Evolutionary conservation across 768 basidiomycete genomes (phyloP), one percentile per base, ranked within the genome.

Genomic region (Boletus sensibilis): DNA sequence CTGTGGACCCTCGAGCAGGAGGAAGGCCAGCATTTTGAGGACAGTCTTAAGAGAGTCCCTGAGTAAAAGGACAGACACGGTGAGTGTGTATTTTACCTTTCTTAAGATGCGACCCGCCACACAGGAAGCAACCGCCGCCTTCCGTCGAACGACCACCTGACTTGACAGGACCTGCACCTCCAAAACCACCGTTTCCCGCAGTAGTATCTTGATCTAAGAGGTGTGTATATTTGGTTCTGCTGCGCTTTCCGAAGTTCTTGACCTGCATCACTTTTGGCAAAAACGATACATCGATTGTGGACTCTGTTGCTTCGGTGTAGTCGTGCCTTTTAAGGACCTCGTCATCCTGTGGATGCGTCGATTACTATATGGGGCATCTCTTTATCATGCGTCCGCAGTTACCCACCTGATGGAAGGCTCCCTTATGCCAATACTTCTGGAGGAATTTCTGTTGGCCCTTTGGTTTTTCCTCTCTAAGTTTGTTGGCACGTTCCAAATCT

Each of bases 401-500:
- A 68, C 80, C 33, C 56, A 91, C 94, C 82, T 95, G 92, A 71
- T 97, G 94, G 79, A 98, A 99, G 57, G 96, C 97, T 64, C 97
- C 97, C 74, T 96, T 98, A 78, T 99, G 97, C 86, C 94, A 98
- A 71, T 97, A 99, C 74, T 97, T 98, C 71, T 98, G 94, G 59
- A 98, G 72, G 75, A 98, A 98, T 68, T 86, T 91, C 69, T 94
- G 90, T 59, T 91, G 82, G 4, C 92, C 93, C 68, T 97, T 90
- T 1, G 92, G 90, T 73, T 95, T 96, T 52, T 91, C 92, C 52
- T 88, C 87, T 53, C 97, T 80, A 33, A 82, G 75, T 70, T 90
- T 86, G 55, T 92, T 81, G 3, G 94, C 95, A 40, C 79, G 84
- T 69, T 92, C 94, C 57, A 95, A 67, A 71, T 99, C 97, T 71